A percentile compares a stretch with the other conserved stretches of the same genome.
These are phyloP conservation scores for Abrus precatorius DNA, from an alignment of 306 rosid species.

Conservation along the genomic window DNA sequence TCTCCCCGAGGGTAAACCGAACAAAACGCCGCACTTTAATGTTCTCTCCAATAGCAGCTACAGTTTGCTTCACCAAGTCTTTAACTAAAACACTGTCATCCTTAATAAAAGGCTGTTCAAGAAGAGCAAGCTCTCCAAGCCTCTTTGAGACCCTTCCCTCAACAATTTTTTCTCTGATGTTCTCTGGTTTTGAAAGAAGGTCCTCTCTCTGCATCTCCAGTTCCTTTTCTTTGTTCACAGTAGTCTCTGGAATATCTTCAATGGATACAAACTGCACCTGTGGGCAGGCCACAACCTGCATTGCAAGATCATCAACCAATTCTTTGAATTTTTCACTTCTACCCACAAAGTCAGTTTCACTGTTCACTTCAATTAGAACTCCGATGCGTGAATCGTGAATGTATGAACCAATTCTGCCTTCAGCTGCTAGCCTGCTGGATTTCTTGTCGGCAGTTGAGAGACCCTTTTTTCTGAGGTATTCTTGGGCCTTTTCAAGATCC, in stretches of 20 bases:
- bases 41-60: constrained; percentile 99
- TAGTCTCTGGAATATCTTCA: constrained; percentile 80
- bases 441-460: constrained; percentile 94
- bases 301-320: constrained; percentile 92
- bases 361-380: constrained; percentile 93
- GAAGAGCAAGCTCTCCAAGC: constrained; percentile 91
- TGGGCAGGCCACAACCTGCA: constrained; percentile 95
- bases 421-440: constrained; percentile 93
- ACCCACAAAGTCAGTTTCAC: constrained; percentile 95
- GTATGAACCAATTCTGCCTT: constrained; percentile 96
- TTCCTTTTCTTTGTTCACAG: constrained; percentile 73
- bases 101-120: constrained; percentile 94
- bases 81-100: constrained; percentile 82
- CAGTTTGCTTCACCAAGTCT: constrained; percentile 95
- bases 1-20: constrained; percentile 88
- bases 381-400: constrained; percentile 96
- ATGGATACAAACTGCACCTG: constrained; percentile 82
- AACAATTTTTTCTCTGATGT: constrained; percentile 89
- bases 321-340: constrained; percentile 88
- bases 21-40: constrained; percentile 89
- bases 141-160: constrained; percentile 97
- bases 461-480: constrained; percentile 95
- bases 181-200: constrained; percentile 86
- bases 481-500: constrained; percentile 97
- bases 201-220: constrained; percentile 96